These are phyloP conservation scores for Exophiala sp. DNA, from an alignment of 2,329 filamentous ascomycete genomes.

Conservation along the genomic window DNA sequence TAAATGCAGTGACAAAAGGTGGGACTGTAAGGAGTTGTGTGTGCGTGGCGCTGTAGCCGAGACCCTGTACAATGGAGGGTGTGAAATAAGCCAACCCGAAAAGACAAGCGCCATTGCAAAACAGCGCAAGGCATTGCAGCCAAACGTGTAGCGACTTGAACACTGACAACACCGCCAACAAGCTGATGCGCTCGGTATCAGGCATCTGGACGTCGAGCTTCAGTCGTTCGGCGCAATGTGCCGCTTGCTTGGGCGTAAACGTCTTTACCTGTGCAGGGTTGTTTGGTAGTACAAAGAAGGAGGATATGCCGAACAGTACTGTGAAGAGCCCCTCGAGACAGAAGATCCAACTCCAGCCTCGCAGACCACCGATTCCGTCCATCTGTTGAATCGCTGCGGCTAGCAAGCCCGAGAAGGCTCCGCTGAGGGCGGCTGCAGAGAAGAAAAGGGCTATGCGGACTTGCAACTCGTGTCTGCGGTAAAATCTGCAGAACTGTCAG, in stretches of 20 bases:
- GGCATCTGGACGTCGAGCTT: constrained; percentile 64
- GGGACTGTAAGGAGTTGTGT: constrained; percentile 70
- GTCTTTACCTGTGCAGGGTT: constrained; percentile 73
- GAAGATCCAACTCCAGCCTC: constrained; percentile 32
- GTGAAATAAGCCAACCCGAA: constrained; percentile 74
- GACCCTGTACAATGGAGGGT: constrained; percentile 65
- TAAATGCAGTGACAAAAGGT: constrained; percentile 65
- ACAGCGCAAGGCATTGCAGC: constrained; percentile 72
- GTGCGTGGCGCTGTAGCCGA: constrained; percentile 54
- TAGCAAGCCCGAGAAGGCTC: constrained; percentile 79
- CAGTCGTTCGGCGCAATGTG: constrained; percentile 65
- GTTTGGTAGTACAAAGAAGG: constrained; percentile 62
- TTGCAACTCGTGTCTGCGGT: constrained; percentile 70
- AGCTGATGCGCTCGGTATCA: constrained; percentile 62
- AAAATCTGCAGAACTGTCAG: too few species aligned
- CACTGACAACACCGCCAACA: constrained; percentile 63
- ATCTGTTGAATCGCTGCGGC: constrained; percentile 83
- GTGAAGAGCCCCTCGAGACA: constrained; percentile 34
- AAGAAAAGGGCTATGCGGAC: constrained; percentile 76
- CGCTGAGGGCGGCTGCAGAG: constrained; percentile 70
- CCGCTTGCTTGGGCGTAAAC: constrained; percentile 62
- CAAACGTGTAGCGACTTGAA: constrained; percentile 65
- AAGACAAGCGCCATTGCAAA: constrained; percentile 72
- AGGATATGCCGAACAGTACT: constrained; percentile 28
- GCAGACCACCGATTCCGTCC: constrained; percentile 46